Evolutionary conservation across 495 filamentous ascomycete species (phyloP).

Genomic region (Aspergillus taichungensis): DNA sequence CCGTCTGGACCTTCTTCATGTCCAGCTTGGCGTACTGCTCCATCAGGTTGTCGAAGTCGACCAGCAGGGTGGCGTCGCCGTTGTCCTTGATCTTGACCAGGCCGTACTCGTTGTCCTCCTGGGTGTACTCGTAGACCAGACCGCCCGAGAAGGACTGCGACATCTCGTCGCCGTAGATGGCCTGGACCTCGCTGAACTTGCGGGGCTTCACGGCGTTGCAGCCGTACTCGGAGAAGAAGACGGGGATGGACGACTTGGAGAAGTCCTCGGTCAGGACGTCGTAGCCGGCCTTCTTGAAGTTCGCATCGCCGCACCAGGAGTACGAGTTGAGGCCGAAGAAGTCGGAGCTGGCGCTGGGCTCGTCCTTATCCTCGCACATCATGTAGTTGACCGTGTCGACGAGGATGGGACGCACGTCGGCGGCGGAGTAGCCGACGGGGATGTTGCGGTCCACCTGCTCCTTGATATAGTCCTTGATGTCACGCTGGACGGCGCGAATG

Average conservation of each 20-base stretch:
- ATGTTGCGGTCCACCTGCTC: slow-evolving; percentile 60
- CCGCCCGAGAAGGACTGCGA: slow-evolving; percentile 72
- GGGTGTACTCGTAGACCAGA: slow-evolving; percentile 77
- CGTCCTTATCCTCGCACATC: slow-evolving; percentile 63
- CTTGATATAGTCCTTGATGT: slow-evolving; percentile 80
- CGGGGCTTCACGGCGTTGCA: slow-evolving; percentile 80
- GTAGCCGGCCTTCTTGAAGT: slow-evolving; percentile 62
- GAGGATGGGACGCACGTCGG: slow-evolving; percentile 75
- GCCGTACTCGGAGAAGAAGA: slow-evolving; percentile 96
- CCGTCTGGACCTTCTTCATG: slow-evolving; percentile 51
- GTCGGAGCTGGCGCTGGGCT: slow-evolving; percentile 59
- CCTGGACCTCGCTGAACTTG: slow-evolving; percentile 70
- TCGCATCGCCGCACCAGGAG: slow-evolving; percentile 82
- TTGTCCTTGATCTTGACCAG: slow-evolving; percentile 63
- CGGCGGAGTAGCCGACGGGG: slow-evolving; percentile 90
- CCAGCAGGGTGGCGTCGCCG: slow-evolving; percentile 50
- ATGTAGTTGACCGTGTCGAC: slow-evolving; percentile 77
- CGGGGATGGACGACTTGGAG: slow-evolving; percentile 61
- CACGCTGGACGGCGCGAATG: slow-evolving; percentile 61
- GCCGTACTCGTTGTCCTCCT: slow-evolving; percentile 75
- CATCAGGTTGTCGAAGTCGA: slow-evolving; percentile 70
- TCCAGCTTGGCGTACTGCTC: slow-evolving; percentile 67
- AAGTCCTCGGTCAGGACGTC: slow-evolving; percentile 64
- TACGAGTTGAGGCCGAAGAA: slow-evolving; percentile 95
- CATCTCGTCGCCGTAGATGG: slow-evolving; percentile 78